These are phyloP conservation scores for Lepidium didymum DNA, from an alignment of 345 rosid genomes.

Conservation along the genomic window DNA sequence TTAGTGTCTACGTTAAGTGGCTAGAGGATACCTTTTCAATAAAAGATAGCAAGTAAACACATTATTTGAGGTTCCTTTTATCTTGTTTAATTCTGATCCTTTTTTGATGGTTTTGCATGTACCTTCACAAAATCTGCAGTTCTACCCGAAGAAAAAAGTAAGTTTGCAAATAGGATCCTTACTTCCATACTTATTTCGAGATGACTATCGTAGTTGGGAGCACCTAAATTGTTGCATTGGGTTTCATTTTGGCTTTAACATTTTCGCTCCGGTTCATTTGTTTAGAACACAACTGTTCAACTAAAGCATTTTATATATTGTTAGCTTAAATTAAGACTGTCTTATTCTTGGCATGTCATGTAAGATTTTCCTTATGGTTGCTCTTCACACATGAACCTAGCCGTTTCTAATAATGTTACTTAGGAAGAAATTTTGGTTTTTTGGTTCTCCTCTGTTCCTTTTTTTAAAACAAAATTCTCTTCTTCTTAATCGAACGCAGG, in stretches of 20 bases:
- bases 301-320: neutral
- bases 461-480: neutral
- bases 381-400: neutral
- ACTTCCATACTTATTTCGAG: slow-evolving; percentile 12
- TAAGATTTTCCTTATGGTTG: neutral
- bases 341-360: neutral
- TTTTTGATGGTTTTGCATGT: slow-evolving; percentile 38
- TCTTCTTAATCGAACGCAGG: slow-evolving; percentile 45
- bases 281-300: neutral
- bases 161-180: slow-evolving; percentile 29
- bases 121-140: slow-evolving; percentile 45
- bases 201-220: slow-evolving; percentile 7
- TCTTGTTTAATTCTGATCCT: slow-evolving; percentile 17
- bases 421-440: neutral
- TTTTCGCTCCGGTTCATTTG: neutral
- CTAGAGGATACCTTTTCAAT: neutral
- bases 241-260: neutral
- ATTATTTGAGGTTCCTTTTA: neutral
- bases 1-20: neutral
- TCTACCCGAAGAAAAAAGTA: slow-evolving; percentile 89
- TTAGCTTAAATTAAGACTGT: neutral
- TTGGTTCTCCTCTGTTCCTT: neutral
- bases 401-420: neutral
- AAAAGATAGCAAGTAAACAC: neutral
- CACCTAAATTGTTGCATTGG: neutral